Conservation (phyloP, 2,329 filamentous ascomycete genomes). For the Colletotrichum magnum region DNA sequence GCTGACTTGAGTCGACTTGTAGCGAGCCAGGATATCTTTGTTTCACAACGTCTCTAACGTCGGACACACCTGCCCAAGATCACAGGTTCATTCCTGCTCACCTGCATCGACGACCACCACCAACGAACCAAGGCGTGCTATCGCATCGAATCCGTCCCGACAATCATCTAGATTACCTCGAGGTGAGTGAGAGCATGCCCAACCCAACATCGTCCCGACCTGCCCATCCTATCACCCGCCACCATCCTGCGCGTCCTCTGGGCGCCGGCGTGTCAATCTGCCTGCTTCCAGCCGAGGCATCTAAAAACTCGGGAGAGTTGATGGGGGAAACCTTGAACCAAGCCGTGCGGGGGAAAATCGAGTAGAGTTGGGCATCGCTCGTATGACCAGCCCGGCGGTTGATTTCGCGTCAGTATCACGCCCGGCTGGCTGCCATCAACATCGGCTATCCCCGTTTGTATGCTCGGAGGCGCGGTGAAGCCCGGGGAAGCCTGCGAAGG, state of each 20-base stretch:
- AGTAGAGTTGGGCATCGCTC: slow-evolving; percentile 22
- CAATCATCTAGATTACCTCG: not conserved
- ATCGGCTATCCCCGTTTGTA: slow-evolving; percentile 40
- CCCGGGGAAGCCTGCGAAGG: slow-evolving; percentile 19
- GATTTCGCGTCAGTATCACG: slow-evolving; percentile 11
- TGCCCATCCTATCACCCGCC: not conserved
- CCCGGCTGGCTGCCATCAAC: slow-evolving; percentile 18
- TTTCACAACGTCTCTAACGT: slow-evolving; percentile 37
- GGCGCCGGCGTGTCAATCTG: not conserved
- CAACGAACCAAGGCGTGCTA: slow-evolving; percentile 12
- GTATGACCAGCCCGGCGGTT: slow-evolving; percentile 16
- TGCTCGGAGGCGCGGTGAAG: slow-evolving; percentile 21
- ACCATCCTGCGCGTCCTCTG: not conserved
- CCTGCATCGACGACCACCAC: slow-evolving; percentile 12
- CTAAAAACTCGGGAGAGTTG: slow-evolving; percentile 1
- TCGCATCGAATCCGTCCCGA: slow-evolving; percentile 10
- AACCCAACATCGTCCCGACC: slow-evolving; percentile 7
- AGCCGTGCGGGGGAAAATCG: slow-evolving; percentile 21
- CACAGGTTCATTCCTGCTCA: slow-evolving; percentile 26
- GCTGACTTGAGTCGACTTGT: slow-evolving; percentile 40
- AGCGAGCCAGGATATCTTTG: slow-evolving; percentile 39
- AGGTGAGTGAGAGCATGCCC: slow-evolving; percentile 24
- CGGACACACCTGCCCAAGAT: slow-evolving; percentile 36
- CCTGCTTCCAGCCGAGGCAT: slow-evolving; percentile 16
- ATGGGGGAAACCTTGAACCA: not conserved